phyloP scores from a whole-genome alignment of 1,139 yeast genomes.

The Candida gigantensis region DNA sequence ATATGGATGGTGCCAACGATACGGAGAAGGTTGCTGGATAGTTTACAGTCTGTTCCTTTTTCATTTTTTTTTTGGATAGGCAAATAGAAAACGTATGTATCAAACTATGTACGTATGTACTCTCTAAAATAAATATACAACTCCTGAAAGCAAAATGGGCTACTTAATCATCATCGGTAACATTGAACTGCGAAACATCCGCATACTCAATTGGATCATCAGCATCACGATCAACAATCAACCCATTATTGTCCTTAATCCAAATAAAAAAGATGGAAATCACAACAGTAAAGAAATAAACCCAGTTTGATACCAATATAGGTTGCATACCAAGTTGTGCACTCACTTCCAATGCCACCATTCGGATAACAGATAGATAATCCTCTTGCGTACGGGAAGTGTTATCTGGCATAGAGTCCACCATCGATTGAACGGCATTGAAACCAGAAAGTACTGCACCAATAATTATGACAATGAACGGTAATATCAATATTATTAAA shows the following conservation, averaged over 20 bases:
- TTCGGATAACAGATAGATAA: constrained; percentile 8
- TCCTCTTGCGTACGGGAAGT: constrained; percentile 8
- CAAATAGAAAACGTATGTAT: no score
- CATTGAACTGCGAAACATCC: constrained; percentile 23
- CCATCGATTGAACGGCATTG: background rate
- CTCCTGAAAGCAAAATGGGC: no score
- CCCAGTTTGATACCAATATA: constrained; percentile 18
- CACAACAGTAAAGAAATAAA: constrained; percentile 21
- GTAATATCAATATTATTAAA: constrained; percentile 30
- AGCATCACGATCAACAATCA: constrained; percentile 25
- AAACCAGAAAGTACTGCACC: constrained; percentile 9
- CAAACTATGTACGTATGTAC: background rate
- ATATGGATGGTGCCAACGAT: no score
- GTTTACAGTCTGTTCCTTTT: background rate
- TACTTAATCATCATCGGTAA: constrained; percentile 27
- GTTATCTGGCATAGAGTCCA: constrained; percentile 5
- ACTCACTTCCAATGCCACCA: constrained; percentile 6
- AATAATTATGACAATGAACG: constrained; percentile 20
- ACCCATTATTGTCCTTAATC: constrained; percentile 37
- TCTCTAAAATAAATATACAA: no score
- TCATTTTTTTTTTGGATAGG: no score
- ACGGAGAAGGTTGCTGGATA: no score
- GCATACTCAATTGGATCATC: constrained; percentile 19
- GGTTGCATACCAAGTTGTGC: constrained; percentile 6
- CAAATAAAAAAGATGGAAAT: constrained; percentile 32